Conservation (phyloP, 331 rosid species). For the Stylosanthes scabra region DNA sequence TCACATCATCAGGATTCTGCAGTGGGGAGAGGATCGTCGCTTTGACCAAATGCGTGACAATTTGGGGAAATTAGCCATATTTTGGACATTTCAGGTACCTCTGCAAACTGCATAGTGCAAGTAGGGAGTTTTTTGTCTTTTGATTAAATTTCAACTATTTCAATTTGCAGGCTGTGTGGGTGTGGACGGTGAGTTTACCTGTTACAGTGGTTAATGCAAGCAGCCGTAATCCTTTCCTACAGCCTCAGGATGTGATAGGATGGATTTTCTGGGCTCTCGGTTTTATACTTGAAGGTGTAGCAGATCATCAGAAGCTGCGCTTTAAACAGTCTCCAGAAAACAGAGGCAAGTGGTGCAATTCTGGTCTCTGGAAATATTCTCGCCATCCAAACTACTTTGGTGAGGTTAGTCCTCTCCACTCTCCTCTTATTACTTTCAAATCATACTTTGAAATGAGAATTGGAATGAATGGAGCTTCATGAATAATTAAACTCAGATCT, state of each 20-base stretch:
- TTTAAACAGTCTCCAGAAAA: slow-evolving; percentile 68
- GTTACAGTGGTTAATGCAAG: slow-evolving; percentile 88
- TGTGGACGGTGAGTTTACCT: slow-evolving; percentile 96
- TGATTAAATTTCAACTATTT: slow-evolving; percentile 27
- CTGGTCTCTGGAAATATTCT: slow-evolving; percentile 83
- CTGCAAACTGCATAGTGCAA: background rate
- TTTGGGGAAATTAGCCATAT: slow-evolving; percentile 77
- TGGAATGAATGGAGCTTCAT: slow-evolving; percentile 12
- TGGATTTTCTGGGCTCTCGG: slow-evolving; percentile 90
- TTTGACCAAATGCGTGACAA: slow-evolving; percentile 88
- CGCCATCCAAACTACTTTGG: slow-evolving; percentile 99
- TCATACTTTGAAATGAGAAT: background rate
- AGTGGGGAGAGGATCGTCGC: slow-evolving; percentile 97
- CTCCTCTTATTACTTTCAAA: slow-evolving; percentile 27
- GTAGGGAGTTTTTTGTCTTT: slow-evolving; percentile 6
- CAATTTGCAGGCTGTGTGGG: slow-evolving; percentile 97
- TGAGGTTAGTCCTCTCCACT: slow-evolving; percentile 64
- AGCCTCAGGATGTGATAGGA: slow-evolving; percentile 73
- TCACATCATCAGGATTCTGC: slow-evolving; percentile 70
- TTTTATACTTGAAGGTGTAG: slow-evolving; percentile 71
- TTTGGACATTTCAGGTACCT: slow-evolving; percentile 90
- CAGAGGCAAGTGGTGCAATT: slow-evolving; percentile 91
- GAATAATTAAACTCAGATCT: slow-evolving; percentile 59
- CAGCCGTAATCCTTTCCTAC: slow-evolving; percentile 60
- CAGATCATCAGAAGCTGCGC: slow-evolving; percentile 86